Conservation (phyloP, 78 protist genomes). For the Ministeria vibrans region DNA sequence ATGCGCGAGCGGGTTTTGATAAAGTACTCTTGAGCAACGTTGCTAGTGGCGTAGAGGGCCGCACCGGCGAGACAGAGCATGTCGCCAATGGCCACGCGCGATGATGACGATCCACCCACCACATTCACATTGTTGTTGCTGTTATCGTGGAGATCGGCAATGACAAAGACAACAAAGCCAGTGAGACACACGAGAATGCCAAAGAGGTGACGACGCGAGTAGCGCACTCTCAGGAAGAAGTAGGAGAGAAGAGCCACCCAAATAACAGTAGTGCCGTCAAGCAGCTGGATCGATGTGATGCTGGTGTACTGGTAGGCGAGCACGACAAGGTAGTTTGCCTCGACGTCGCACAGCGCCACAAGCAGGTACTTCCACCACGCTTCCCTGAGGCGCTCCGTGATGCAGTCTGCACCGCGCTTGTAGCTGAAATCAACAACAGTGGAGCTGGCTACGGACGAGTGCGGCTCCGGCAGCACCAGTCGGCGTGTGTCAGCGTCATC, state of each 20-base stretch:
- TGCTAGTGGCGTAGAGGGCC: conserved; percentile 57
- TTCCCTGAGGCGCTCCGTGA: background rate
- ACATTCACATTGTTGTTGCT: background rate
- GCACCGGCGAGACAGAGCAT: conserved; percentile 33
- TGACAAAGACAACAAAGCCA: conserved; percentile 47
- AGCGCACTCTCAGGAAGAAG: conserved; percentile 40
- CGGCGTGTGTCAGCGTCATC: too few species aligned
- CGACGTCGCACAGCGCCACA: conserved; percentile 61
- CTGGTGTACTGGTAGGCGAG: conserved; percentile 63
- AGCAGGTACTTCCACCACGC: background rate
- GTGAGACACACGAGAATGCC: conserved; percentile 44
- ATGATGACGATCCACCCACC: background rate
- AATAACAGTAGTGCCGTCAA: conserved; percentile 69
- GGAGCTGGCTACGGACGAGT: too few species aligned
- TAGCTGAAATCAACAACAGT: too few species aligned
- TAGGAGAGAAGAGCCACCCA: conserved; percentile 47
- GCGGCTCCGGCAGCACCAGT: background rate
- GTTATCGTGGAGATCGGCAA: conserved; percentile 22
- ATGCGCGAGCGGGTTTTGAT: background rate
- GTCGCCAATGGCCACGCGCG: conserved; percentile 40
- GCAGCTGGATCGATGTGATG: conserved; percentile 27
- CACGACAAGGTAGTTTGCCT: conserved; percentile 56
- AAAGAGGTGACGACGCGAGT: conserved; percentile 30
- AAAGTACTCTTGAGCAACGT: conserved; percentile 59
- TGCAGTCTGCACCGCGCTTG: too few species aligned